Base-by-base conservation (phyloP, 2,329 filamentous ascomycete species). In the Pseudocercospora musae region DNA sequence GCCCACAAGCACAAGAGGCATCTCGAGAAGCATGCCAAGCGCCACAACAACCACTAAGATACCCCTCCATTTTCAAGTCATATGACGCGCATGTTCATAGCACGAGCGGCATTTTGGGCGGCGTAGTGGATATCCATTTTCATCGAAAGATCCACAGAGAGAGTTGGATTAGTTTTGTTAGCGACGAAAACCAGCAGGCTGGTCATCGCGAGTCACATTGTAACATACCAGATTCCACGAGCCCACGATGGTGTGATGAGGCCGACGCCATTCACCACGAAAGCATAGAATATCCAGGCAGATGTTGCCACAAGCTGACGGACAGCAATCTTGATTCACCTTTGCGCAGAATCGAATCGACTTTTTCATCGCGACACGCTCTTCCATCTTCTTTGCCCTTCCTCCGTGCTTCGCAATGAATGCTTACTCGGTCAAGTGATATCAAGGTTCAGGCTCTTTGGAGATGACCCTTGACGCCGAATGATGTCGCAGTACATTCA, bases 1-100 rank as follows among this genome's bases (percentile, higher is more conserved):
- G 69, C 60, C 31, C 56, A 65, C 60, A 62, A 69, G 52, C 69
- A 70, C 66, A 71, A 70, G 65, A 72, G 72, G 27, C 73, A 73
- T 64, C 53, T 71, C 37, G 66, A 72, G 58, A 66, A 68, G 62
- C 72, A 73, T 63, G 60, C 63, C 37, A 71, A 70, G 56, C 69
- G 69, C 53, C 58, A 49, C 33, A 57, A 63, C 29, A 60, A 58
- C n/a, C 31, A 48, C 29, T 44, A 44, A 56, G 33, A 48, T 57
- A 62, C 46, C 49, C 58, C 33, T 46, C 46, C 52, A 42, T 37
- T 54, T 49, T 20, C 21, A 37, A 56, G n/a, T 33, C 23, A 18
- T 21, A 58, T 58, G 52, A 37, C 21, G 27, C 21, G 27, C 58
- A 40, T 44, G 44, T 53, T 55, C 46, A 60, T 57, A 40, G 44